Evolutionary conservation across 768 basidiomycete species (phyloP), one percentile per base, ranked within the genome.

Genomic region (Sutorius australiensis): DNA sequence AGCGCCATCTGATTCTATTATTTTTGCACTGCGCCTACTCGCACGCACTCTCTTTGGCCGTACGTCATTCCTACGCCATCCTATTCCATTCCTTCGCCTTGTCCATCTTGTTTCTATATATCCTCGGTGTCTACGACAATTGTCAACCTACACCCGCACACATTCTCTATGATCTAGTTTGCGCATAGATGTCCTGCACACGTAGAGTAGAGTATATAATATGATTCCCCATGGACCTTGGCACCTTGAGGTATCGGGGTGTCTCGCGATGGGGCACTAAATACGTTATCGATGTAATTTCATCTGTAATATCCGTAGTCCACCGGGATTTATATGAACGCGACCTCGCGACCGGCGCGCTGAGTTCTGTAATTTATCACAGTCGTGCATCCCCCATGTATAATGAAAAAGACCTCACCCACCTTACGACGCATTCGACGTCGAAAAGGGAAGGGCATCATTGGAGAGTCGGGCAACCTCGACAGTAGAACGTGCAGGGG

Each of bases 181-280:
- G 54, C 50, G 47, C 56, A 57, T 62, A 67, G 60, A 67, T 56
- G 56, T 64, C 49, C 57, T 33, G 38, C 34, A 51, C 36, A 43
- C 55, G 45, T 67, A 56, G 52, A 64, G 16, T 54, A 65, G 24
- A 24, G 24, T 27, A 40, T 51, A 51, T 33, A 19, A 32, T 50
- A 51, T 49, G 37, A 50, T 30, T 40, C 32, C 12, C 16, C n/a
- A 32, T n/a, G n/a, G 38, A 31, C 30, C 21, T 38, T 13, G 32
- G 39, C 21, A 27, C 21, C 24, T 24, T 31, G 24, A 17, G 24
- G 38, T 34, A 48, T 34, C 30, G 19, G 42, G 50, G 36, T 45
- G 21, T n/a, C 27, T 51, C 32, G 12, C 30, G 31, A 51, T 33
- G 36, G 28, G 14, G 33, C 13, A 37, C 36, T 43, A 28, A 40